Conservation (phyloP, 441 rosid species). For the Erodium texanum region DNA sequence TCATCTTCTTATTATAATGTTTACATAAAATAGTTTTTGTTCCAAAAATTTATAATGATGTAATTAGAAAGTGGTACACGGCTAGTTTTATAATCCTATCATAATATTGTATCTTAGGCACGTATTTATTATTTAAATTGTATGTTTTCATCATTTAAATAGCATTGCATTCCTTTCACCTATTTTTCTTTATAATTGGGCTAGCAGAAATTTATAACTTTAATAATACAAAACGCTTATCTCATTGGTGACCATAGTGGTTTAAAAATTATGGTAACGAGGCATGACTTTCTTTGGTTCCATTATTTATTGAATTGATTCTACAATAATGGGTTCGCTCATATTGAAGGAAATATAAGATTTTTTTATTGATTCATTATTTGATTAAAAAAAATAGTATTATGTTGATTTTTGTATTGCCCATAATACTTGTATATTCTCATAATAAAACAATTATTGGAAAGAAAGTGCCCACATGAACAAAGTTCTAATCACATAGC, state of each 20-base stretch:
- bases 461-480: too few species aligned
- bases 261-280: background rate
- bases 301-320: too few species aligned
- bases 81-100: background rate
- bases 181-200: background rate
- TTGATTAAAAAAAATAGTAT: too few species aligned
- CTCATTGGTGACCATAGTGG: background rate
- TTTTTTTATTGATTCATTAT: background rate
- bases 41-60: too few species aligned
- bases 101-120: too few species aligned
- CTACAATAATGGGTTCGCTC: background rate
- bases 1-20: too few species aligned
- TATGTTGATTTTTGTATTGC: background rate
- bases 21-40: too few species aligned
- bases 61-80: background rate
- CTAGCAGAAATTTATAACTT: background rate
- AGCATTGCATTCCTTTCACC: background rate
- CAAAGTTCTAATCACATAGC: too few species aligned
- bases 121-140: background rate
- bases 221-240: background rate
- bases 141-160: background rate
- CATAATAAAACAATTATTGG: too few species aligned
- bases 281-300: background rate
- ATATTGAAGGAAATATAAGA: background rate
- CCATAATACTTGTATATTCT: background rate